Base-by-base conservation (phyloP, 352 stramenopile genomes). In the Globisporangium sylvaticum region DNA sequence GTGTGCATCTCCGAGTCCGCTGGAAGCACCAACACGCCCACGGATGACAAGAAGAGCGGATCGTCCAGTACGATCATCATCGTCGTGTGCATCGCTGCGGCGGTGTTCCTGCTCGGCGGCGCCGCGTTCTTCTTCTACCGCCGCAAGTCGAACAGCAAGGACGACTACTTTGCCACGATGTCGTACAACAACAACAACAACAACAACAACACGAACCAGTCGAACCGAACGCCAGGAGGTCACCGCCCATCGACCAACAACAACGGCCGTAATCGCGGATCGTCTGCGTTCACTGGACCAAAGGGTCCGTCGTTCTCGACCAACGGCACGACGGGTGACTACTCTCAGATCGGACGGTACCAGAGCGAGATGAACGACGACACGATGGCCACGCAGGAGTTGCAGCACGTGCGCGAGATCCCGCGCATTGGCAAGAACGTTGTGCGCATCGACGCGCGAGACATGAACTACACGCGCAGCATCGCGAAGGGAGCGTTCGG, bases 401-500 rank as follows among this genome's bases (percentile, higher is more conserved):
- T 18, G 42, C 15, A 56, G 55, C 65, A 59, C 32, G 46, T 67
- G 70, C 75, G 68, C 22, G 55, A 81, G 37, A 46, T 55, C 4
- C 67, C 53, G 6, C 57, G 66, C 27, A 81, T 83, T 59, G 84
- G 73, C 71, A 34, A 76, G 55, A 84, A 68, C 55, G 69, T 94
- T 15, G 46, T 78, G n/a, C 81, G 76, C 54, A 88, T 94, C 62
- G 64, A 77, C 27, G 80, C 68, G 53, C 68, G 87, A 18, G 84
- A 95, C 20, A 84, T 95, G 60, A 91, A 84, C 48, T 94, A 84
- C 70, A 95, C 85, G 25, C 81, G 85, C 0, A 85, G 81, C 66
- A 89, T 95, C 29, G 87, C 85, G 6, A 92, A 91, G 60, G 87
- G 87, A 12, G 82, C 87, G 54, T 92, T 92, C 50, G 85, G 85